phyloP scores from a whole-genome alignment of 1,139 yeast genomes.

The Lodderomyces metapsilosis region DNA sequence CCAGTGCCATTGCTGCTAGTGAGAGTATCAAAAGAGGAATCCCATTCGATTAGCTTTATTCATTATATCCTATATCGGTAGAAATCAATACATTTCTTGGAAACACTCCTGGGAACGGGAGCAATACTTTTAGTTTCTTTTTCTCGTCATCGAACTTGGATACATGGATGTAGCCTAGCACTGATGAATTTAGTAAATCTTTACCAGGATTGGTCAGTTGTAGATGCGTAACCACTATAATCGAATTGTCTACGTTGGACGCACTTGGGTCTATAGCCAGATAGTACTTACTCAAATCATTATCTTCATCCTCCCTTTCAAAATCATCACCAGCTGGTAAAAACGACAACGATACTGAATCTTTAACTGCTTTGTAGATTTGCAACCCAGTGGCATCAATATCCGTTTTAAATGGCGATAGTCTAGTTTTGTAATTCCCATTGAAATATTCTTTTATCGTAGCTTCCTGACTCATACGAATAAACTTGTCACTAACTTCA shows the following conservation, averaged over 20 bases:
- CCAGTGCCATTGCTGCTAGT: conserved; percentile 92
- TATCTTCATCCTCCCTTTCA: conserved; percentile 34
- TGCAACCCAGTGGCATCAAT: conserved; percentile 34
- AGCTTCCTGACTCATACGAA: conserved; percentile 70
- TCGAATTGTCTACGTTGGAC: conserved; percentile 64
- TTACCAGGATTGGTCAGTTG: conserved; percentile 38
- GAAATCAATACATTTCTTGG: conserved; percentile 49
- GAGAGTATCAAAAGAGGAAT: conserved; percentile 47
- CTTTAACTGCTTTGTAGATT: conserved; percentile 43
- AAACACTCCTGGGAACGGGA: conserved; percentile 85
- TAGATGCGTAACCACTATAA: conserved; percentile 72
- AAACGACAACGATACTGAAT: conserved; percentile 35
- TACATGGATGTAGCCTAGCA: conserved; percentile 62
- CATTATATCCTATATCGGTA: conserved; percentile 32
- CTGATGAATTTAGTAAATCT: conserved; percentile 55
- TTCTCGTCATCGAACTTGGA: conserved; percentile 61
- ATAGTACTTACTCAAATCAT: conserved; percentile 34
- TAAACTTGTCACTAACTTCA: conserved; percentile 67
- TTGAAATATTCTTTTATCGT: conserved; percentile 86
- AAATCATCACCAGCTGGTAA: conserved; percentile 49
- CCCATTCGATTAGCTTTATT: conserved; percentile 65
- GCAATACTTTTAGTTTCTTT: conserved; percentile 65
- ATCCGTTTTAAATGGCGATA: conserved; percentile 68
- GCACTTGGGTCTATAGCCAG: conserved; percentile 40
- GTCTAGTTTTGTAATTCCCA: conserved; percentile 63